Percentiles rank a stretch among this genome's conserved stretches.
phyloP scores from a whole-genome alignment of 176 grass and related monocot species.

The Ananas comosus region DNA sequence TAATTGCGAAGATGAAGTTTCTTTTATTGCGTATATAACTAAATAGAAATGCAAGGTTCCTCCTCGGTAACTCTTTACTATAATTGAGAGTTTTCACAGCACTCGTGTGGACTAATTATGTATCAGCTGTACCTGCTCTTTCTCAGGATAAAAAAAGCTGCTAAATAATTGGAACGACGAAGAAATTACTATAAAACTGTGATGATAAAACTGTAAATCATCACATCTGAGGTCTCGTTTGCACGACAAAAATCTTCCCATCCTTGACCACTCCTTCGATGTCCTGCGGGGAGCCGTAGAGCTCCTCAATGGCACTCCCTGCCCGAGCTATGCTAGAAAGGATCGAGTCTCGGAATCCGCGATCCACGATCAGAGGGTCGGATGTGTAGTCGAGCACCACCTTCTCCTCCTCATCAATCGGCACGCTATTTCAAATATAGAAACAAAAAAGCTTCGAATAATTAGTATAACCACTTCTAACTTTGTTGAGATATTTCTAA shows the following conservation, averaged over 20 bases:
- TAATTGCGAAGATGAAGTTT: no score
- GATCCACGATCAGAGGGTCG: conserved; percentile 56
- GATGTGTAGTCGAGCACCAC: conserved; percentile 72
- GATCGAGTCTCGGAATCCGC: conserved; percentile 40
- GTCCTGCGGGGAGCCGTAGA: conserved; percentile 72
- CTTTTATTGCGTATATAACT: no score
- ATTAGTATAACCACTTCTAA: no score
- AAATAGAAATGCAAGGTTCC: no score
- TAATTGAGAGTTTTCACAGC: neutral
- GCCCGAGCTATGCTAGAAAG: conserved; percentile 61
- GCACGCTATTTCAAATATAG: conserved; percentile 35
- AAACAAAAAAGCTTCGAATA: neutral
- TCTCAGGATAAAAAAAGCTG: neutral
- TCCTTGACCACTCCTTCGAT: conserved; percentile 89
- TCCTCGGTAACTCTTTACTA: neutral
- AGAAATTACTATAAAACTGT: neutral
- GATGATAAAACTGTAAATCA: neutral
- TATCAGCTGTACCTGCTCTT: neutral
- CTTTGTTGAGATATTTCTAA: no score
- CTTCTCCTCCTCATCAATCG: conserved; percentile 86
- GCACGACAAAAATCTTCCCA: conserved; percentile 77
- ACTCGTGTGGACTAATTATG: neutral
- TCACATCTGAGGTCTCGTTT: conserved; percentile 97
- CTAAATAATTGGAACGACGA: neutral
- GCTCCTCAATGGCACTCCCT: conserved; percentile 65